Base-by-base conservation (phyloP, 2,329 filamentous ascomycete species). In the Aspergillus sp. region DNA sequence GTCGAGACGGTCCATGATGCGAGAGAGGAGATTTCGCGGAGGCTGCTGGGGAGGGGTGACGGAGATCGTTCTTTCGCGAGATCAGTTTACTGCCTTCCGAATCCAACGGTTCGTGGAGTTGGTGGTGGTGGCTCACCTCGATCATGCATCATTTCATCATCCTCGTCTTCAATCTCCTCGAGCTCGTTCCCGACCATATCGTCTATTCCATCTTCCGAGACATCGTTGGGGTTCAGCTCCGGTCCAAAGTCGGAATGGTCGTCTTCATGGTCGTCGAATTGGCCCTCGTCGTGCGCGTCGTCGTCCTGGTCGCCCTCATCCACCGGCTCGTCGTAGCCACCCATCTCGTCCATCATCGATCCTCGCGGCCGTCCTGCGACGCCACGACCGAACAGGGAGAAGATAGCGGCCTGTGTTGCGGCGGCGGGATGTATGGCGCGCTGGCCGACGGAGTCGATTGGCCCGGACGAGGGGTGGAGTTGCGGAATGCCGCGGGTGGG, bases 1-100 rank as follows among this genome's bases (percentile, higher is more conserved):
- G 80, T 81, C 13, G 81, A 84, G 41, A 86, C 81, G 5, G 81
- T 85, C 84, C 83, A 87, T 29, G 81, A 85, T n/a, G 84, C 84
- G 19, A 87, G 76, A 2, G 82, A 83, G 49, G 81, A 84, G 58
- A 87, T 86, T 57, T 87, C 84, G 59, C 84, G 83, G 47, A 86
- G 72, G 52, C 74, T 72, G 3, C 65, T 63, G 3, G 73, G 71
- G 10, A 74, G 60, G 2, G 73, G 73, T 1, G 69, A 64, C 10
- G 70, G 64, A 0, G 69, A 68, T 58, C 63, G 66, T 40, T 70
- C 72, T 73, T 45, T 25, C 10, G 25, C 25, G 25, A 29, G 9
- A 11, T 29, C 25, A 29, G 25, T 29, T 3, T 29, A 10, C 25
- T 2, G 9, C 25, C 25, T 29, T 29, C 25, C 11, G 25, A 25